Evolutionary conservation across 352 stramenopile species (phyloP), one percentile per base, ranked within the genome.

Genomic region (Globisporangium parvum): DNA sequence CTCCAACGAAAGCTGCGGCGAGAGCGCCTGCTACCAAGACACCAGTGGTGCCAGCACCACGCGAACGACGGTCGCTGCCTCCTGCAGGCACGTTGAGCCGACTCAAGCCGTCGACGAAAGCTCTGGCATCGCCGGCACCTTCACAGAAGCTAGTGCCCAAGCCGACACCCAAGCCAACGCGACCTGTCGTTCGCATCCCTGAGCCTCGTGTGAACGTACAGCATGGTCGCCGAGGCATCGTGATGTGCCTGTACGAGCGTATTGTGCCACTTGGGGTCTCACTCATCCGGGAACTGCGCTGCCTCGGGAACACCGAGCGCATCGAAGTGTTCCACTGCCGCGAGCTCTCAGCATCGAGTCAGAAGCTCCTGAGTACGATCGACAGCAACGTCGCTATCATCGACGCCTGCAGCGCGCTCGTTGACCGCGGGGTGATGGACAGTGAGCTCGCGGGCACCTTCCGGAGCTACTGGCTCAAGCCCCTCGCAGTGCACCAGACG

Each of bases 391-490:
- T 88, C n/a, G 78, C 87, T 62, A 74, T 88, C 60, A 59, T 89
- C 37, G 79, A 89, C 56, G 75, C 80, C 37, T 87, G 74, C 56
- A 54, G 60, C 3, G 59, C 77, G 4, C 44, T 76, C 21, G 8
- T 84, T 17, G 20, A 63, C 1, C 21, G 33, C 31, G 45, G 24
- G 33, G 58, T 51, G 9, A 51, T 53, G 1, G 58, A 67, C 33
- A 15, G 11, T 8, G 39, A 41, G 39, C 42, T 56, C 21, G 54
- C 54, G 11, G 2, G 20, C 5, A 44, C 54, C n/a, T n/a, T 81
- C 54, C 64, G 73, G 31, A 87, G 63, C 50, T 85, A 69, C 60
- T 87, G 74, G 77, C 70, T 87, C 62, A 87, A 87, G 53, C 77
- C 77, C 1, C 59, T 87, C 0, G 77, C 71, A 15, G 47, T 87